Conservation (phyloP, 2,329 filamentous ascomycete species). For the Fusarium multiceps region DNA sequence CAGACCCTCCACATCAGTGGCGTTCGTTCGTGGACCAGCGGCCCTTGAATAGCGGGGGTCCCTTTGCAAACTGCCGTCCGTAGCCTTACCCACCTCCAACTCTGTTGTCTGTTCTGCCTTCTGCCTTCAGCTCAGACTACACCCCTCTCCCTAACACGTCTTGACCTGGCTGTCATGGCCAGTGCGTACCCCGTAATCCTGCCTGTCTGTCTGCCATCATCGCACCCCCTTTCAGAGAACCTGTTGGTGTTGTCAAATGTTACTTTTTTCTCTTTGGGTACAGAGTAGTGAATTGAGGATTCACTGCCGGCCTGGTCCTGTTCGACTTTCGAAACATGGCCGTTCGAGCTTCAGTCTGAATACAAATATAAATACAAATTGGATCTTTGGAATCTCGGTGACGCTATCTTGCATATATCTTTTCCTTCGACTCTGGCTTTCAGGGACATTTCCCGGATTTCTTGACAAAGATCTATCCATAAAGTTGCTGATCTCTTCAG, state of each 20-base stretch:
- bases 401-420: background rate
- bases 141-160: constrained; percentile 32
- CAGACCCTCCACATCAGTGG: constrained; percentile 49
- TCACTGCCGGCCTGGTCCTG: constrained; percentile 25
- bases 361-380: background rate
- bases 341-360: background rate
- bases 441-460: constrained; percentile 32
- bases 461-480: constrained; percentile 24
- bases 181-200: constrained; percentile 41
- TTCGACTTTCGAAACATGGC: background rate
- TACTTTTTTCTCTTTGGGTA: constrained; percentile 7
- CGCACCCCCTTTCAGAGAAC: constrained; percentile 37
- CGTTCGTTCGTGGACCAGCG: constrained; percentile 42
- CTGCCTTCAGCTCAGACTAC: constrained; percentile 25
- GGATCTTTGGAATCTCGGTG: background rate
- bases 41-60: constrained; percentile 40
- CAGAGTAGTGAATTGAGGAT: constrained; percentile 24
- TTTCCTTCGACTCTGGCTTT: constrained; percentile 13
- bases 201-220: constrained; percentile 32
- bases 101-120: constrained; percentile 23
- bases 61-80: constrained; percentile 49
- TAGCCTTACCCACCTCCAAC: constrained; percentile 47
- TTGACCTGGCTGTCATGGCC: constrained; percentile 1
- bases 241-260: background rate
- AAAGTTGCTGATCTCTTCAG: constrained; percentile 43